Base-by-base conservation (phyloP, 495 filamentous ascomycete genomes). In the Penicillium alfredii region DNA sequence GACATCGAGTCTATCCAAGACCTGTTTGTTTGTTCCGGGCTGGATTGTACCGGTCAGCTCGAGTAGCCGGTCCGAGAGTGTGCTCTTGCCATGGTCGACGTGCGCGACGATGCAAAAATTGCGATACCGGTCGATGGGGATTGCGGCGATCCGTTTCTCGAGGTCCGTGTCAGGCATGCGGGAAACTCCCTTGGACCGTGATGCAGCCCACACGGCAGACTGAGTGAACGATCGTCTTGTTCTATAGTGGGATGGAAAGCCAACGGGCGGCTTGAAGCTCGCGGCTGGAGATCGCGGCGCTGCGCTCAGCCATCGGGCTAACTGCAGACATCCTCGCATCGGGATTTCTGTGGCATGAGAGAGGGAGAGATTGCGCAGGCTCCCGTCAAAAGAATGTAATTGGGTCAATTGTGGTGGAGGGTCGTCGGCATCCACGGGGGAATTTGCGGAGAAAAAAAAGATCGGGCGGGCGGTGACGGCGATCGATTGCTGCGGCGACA, bases 71-170 rank as follows among this genome's bases (percentile, higher is more conserved):
- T 98, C 92, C 40, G 77, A 84, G 39, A 98, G 83, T 4, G 92
- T 98, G 44, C 81, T 87, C 59, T 98, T 98, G 55, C 92, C 92
- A 80, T 98, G 92, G 63, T 98, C 92, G 61, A 98, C 94, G 60
- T 98, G 92, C 4, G 92, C 92, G 35, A 98, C 92, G 53, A 98
- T 97, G 56, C 92, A 98, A 56, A 98, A 76, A 58, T 98, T 98
- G 23, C 92, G 82, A 59, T 86, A 98, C 11, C 89, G 82, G 18
- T 88, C 83, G 44, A 97, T 77, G 4, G 92, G 92, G 42, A 98
- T 95, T 1, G 74, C 80, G 7, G 83, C 71, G 35, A 98, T 97
- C 47, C 92, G 74, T 25, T 66, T 64, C 58, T 97, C 92, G 11
- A 94, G 72, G 19, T 82, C 79, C 4, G 69, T 55, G 7, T 68